Base-by-base conservation (phyloP, 306 rosid species). In the Ormosia semicastrata region DNA sequence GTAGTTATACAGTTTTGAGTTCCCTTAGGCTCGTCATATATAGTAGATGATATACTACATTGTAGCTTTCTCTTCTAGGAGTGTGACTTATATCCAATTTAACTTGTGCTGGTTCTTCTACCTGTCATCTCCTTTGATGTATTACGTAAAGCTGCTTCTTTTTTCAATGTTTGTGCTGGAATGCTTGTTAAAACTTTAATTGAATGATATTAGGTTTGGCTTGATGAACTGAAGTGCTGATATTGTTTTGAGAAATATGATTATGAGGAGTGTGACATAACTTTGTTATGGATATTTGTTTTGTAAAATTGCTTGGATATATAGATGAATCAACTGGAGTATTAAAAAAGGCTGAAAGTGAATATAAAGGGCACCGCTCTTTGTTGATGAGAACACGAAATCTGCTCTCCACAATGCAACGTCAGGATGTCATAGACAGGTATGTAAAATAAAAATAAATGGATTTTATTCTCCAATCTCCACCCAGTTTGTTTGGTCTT, bases 371-470 rank as follows among this genome's bases (percentile, higher is more conserved):
- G 70, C 99, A 95, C 44, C 92, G 92, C 58, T 91, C 97, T 0
- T 80, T 93, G 88, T 85, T 93, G 84, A 87, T 70, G 90, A 85
- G 97, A 75, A 95, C 95, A 41, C 85, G 97, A 73, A 90, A 90
- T 87, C 89, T 95, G 32, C 95, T 95, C 34, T 93, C 98, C 70
- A 91, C 92, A 8, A 93, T 95, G 93, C 98, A 95, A 83, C 97
- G 97, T 30, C 99, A 95, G 89, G 99, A 95, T 86, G 88, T 95
- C 76, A 57, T 93, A 30, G 99, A 91, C 89, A 93, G 97, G 98
- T 93, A 82, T 30, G 43, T 50, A 50, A 71, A 24, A 56, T 11
- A 24, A 73, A 66, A n/a, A 11, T 12, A 36, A 69, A 34, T 4
- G 6, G 44, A 18, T 54, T 73, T 83, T 12, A 8, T 12, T 24